Conservation (phyloP, 306 rosid species). For the Adenanthera pavonina region DNA sequence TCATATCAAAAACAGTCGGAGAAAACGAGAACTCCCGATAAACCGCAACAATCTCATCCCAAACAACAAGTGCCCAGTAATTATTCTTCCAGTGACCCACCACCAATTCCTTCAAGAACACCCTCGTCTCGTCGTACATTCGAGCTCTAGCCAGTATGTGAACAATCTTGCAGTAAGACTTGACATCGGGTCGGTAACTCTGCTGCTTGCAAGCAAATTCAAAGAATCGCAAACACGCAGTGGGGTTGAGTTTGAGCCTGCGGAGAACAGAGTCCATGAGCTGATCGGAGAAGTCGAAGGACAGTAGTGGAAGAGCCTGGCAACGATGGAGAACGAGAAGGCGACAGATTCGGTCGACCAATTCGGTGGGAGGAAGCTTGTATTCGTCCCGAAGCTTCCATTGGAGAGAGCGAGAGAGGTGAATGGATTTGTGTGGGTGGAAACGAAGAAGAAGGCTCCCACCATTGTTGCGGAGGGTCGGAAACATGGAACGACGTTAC, state of each 20-base stretch:
- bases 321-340: conserved; percentile 70
- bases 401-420: conserved; percentile 51
- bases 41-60: conserved; percentile 54
- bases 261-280: conserved; percentile 73
- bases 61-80: conserved; percentile 44
- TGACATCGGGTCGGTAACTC: conserved; percentile 62
- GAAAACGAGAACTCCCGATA: conserved; percentile 64
- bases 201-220: conserved; percentile 57
- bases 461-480: conserved; percentile 24
- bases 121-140: conserved; percentile 60
- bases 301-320: conserved; percentile 55
- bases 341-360: conserved; percentile 66
- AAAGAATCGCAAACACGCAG: conserved; percentile 68
- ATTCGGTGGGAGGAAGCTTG: conserved; percentile 53
- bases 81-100: conserved; percentile 53
- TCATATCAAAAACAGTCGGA: conserved; percentile 69
- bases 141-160: conserved; percentile 76
- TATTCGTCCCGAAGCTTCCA: conserved; percentile 72
- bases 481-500: neutral
- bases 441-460: conserved; percentile 28
- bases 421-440: conserved; percentile 43
- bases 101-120: conserved; percentile 51
- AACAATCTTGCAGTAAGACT: conserved; percentile 63
- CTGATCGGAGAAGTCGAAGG: conserved; percentile 64
- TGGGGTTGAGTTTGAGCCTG: conserved; percentile 67